Evolutionary conservation across 345 rosid genomes (phyloP).

Genomic region (Aquilaria sinensis): DNA sequence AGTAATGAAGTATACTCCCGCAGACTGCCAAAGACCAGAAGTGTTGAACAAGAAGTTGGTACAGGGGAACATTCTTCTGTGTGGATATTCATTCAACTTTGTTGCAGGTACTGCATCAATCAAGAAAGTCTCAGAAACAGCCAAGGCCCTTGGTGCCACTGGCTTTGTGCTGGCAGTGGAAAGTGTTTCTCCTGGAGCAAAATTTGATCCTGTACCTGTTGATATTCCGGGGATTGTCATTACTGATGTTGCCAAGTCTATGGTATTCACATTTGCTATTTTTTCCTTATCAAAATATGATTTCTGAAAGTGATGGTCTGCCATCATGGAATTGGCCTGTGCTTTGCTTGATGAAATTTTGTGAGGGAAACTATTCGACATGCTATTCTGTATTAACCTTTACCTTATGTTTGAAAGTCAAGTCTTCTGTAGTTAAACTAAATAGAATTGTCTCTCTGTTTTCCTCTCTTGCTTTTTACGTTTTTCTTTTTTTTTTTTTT

Average conservation of each 20-base stretch:
- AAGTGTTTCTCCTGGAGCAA: constrained; percentile 88
- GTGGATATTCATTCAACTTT: constrained; percentile 98
- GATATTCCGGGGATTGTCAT: constrained; percentile 84
- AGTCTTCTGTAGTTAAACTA: background rate
- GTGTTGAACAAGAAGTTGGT: constrained; percentile 72
- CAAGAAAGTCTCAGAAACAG: constrained; percentile 92
- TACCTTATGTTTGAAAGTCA: background rate
- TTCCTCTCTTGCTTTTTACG: constrained; percentile 10
- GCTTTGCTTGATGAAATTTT: background rate
- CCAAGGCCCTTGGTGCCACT: constrained; percentile 86
- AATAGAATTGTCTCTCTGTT: background rate
- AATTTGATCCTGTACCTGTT: constrained; percentile 92
- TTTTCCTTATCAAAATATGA: background rate
- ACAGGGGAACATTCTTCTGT: constrained; percentile 93
- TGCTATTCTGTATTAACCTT: too few species aligned
- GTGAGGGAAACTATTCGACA: too few species aligned
- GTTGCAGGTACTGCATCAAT: constrained; percentile 90
- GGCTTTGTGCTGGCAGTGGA: constrained; percentile 99
- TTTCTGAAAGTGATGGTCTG: background rate
- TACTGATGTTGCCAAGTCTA: constrained; percentile 71
- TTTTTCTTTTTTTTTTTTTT: background rate
- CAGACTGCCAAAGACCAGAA: constrained; percentile 97
- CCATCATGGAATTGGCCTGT: background rate
- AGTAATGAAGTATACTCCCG: constrained; percentile 59
- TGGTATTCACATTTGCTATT: constrained; percentile 41